These are phyloP conservation scores for Acanthamoeba culbertsoni DNA, from an alignment of 208 protist genomes.

Conservation along the genomic window DNA sequence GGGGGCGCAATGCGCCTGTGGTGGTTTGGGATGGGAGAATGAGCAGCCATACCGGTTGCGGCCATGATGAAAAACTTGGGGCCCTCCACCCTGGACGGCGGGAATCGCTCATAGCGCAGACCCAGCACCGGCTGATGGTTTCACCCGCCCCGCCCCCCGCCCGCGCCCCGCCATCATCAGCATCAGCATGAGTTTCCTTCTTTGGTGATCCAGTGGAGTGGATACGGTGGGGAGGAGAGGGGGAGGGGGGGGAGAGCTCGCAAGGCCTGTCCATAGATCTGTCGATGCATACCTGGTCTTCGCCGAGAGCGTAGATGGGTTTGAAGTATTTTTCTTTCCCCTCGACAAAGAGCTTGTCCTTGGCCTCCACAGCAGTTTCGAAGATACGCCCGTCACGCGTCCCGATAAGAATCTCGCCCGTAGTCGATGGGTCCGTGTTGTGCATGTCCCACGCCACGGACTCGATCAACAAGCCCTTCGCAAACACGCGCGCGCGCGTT, in stretches of 20 bases:
- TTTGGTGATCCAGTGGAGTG: too few relatives aligned
- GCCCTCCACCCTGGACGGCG: not conserved
- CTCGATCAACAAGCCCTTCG: constrained; percentile 79
- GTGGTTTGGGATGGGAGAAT: too few relatives aligned
- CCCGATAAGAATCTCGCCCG: constrained; percentile 79
- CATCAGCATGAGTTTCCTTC: too few relatives aligned
- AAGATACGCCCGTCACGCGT: constrained; percentile 77
- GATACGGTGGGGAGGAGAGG: too few relatives aligned
- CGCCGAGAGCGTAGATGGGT: not conserved
- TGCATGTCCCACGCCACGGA: constrained; percentile 80
- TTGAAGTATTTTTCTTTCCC: constrained; percentile 50
- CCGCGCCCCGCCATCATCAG: too few relatives aligned
- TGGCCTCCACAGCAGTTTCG: constrained; percentile 75
- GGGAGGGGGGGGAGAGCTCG: constrained; percentile 17
- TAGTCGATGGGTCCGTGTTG: constrained; percentile 12
- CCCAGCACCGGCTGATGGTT: constrained; percentile 73
- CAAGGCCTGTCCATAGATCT: constrained; percentile 62
- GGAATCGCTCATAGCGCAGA: constrained; percentile 79
- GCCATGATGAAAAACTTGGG: constrained; percentile 66
- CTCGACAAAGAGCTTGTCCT: constrained; percentile 63
- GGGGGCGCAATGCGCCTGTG: too few relatives aligned
- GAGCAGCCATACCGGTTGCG: constrained; percentile 33
- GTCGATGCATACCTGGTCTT: not conserved
- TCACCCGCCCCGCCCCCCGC: too few relatives aligned
- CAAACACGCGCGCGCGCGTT: too few relatives aligned